Conservation (phyloP, 164 flowering plant genomes). For the Protea cynaroides region DNA sequence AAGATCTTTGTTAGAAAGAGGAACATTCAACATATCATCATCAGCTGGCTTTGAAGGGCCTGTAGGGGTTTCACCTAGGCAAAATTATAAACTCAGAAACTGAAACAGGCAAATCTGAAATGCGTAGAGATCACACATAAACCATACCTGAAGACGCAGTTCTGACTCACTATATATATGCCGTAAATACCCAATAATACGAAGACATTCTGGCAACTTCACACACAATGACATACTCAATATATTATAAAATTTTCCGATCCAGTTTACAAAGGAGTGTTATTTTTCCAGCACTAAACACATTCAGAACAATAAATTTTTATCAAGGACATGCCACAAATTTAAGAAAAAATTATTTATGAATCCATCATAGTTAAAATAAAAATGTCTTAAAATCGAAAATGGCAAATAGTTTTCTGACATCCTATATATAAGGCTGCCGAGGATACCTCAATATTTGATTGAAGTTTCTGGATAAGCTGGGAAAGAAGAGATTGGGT, state of each 20-base stretch:
- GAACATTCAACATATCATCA: background rate
- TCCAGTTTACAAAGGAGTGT: background rate
- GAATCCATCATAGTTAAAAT: background rate
- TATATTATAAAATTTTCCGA: background rate
- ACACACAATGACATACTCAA: background rate
- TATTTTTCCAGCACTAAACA: background rate
- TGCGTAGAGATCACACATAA: background rate
- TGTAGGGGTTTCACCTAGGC: background rate
- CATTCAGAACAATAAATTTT: no score
- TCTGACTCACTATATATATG: conserved; percentile 94
- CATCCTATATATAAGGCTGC: conserved; percentile 1
- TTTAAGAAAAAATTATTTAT: no score
- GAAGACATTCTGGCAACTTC: conserved; percentile 94
- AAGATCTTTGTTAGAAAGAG: no score
- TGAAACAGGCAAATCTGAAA: conserved; percentile 2
- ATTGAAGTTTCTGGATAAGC: conserved; percentile 92
- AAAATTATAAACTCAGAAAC: background rate
- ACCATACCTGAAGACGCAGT: conserved; percentile 84
- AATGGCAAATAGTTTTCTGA: background rate
- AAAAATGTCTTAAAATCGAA: no score
- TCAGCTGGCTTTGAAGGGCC: background rate
- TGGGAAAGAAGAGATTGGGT: conserved; percentile 95
- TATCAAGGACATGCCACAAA: no score
- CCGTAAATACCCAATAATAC: conserved; percentile 90
- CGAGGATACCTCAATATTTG: conserved; percentile 80